phyloP scores from a whole-genome alignment of 148 eudicot species.

The Simmondsia chinensis region DNA sequence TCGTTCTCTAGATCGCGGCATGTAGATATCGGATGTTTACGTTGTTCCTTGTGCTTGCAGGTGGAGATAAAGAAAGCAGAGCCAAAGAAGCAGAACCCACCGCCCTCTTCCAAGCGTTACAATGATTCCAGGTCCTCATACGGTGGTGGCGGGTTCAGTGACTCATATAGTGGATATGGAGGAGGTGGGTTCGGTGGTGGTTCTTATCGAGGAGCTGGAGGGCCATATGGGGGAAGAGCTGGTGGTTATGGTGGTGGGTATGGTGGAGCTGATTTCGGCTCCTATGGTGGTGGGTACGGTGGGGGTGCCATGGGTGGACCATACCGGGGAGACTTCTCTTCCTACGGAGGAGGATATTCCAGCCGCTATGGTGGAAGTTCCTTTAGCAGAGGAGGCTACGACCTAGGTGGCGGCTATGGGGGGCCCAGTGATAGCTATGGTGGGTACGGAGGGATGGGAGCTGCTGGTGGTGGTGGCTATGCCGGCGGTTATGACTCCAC shows the following conservation, averaged over 20 bases:
- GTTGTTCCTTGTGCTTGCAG: slow-evolving; percentile 16
- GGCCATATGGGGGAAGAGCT: slow-evolving; percentile 29
- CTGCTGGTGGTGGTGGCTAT: slow-evolving; percentile 27
- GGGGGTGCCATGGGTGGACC: slow-evolving; percentile 31
- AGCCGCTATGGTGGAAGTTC: slow-evolving; percentile 33
- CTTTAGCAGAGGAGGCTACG: slow-evolving; percentile 22
- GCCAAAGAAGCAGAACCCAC: slow-evolving; percentile 50
- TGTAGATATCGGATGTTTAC: neutral
- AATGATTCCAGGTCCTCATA: slow-evolving; percentile 31
- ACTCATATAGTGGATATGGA: slow-evolving; percentile 33
- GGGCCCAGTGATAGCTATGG: slow-evolving; percentile 21
- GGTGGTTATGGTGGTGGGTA: slow-evolving; percentile 29
- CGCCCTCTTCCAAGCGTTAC: slow-evolving; percentile 28
- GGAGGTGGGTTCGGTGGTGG: slow-evolving; percentile 32
- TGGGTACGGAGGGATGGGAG: slow-evolving; percentile 26
- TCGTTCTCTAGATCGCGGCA: no score
- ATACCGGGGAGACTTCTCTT: slow-evolving; percentile 34
- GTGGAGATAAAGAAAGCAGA: slow-evolving; percentile 62
- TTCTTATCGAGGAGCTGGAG: slow-evolving; percentile 29
- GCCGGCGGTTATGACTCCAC: slow-evolving; percentile 31
- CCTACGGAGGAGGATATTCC: slow-evolving; percentile 35
- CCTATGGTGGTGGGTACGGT: slow-evolving; percentile 30
- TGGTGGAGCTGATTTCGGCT: no score
- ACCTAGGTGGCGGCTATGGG: slow-evolving; percentile 31
- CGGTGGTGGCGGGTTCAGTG: slow-evolving; percentile 38